Percentiles rank a stretch among this genome's conserved stretches.
These are phyloP conservation scores for Neurospora sp. DNA, from an alignment of 2,329 filamentous ascomycete genomes.

Conservation along the genomic window DNA sequence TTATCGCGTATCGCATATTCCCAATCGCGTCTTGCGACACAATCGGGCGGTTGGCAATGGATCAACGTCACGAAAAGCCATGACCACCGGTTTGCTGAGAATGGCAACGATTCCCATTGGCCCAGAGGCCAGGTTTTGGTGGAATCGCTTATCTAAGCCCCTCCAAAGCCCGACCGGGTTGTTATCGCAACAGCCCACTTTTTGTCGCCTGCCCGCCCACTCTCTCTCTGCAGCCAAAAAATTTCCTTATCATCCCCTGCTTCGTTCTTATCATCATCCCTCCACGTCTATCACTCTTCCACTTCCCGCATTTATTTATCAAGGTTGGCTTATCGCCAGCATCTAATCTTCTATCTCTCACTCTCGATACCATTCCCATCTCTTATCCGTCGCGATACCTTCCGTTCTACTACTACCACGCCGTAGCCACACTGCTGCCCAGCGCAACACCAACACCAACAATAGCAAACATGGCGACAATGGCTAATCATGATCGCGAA, in stretches of 20 bases:
- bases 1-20: background rate
- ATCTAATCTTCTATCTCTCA: slow-evolving; percentile 15
- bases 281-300: slow-evolving; percentile 13
- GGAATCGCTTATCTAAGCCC: slow-evolving; percentile 9
- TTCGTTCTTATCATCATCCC: slow-evolving; percentile 15
- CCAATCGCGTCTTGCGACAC: background rate
- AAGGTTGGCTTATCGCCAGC: slow-evolving; percentile 16
- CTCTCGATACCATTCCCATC: background rate
- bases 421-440: background rate
- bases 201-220: background rate
- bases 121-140: background rate
- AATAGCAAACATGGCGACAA: slow-evolving; percentile 39
- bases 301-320: slow-evolving; percentile 14
- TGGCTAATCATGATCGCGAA: slow-evolving; percentile 46
- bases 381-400: background rate
- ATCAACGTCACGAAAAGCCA: background rate
- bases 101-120: slow-evolving; percentile 9
- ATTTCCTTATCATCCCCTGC: slow-evolving; percentile 17
- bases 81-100: slow-evolving; percentile 5
- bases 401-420: background rate
- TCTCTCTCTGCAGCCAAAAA: slow-evolving; percentile 6
- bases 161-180: background rate
- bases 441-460: background rate
- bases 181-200: slow-evolving; percentile 14
- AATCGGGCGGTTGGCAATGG: slow-evolving; percentile 2